Percentiles rank a stretch among this genome's conserved stretches.
Evolutionary conservation across 2,329 filamentous ascomycete species (phyloP).

Genomic region (Hymenoscyphus albidus): DNA sequence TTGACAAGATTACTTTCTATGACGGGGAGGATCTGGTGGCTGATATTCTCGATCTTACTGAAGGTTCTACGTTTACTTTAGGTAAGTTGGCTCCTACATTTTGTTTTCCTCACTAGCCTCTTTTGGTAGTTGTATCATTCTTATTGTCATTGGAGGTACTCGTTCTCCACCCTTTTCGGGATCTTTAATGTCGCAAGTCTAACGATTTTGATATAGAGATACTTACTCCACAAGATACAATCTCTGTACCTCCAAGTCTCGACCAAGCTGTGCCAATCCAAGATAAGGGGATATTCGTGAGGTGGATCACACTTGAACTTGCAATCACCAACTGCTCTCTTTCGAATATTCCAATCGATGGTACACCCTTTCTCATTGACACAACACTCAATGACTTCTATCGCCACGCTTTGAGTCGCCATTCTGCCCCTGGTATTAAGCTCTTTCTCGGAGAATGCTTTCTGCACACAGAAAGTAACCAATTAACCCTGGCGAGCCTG

Average conservation of each 20-base stretch:
- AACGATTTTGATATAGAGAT: too few species aligned
- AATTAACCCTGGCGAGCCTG: slow-evolving; percentile 5
- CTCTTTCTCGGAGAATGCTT: slow-evolving; percentile 12
- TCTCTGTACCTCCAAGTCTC: too few species aligned
- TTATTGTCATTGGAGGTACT: not conserved
- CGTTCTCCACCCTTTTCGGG: not conserved
- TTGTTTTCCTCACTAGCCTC: not conserved
- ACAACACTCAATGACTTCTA: slow-evolving; percentile 11
- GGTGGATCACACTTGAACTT: slow-evolving; percentile 13
- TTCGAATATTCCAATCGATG: slow-evolving; percentile 11
- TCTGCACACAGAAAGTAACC: slow-evolving; percentile 10
- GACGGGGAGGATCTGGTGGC: slow-evolving; percentile 7
- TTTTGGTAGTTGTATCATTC: not conserved
- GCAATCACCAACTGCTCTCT: slow-evolving; percentile 9
- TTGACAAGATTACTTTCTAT: slow-evolving; percentile 3
- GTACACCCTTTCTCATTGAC: not conserved
- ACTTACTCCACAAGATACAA: too few species aligned
- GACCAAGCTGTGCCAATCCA: too few species aligned
- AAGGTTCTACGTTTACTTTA: slow-evolving; percentile 11
- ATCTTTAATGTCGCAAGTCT: too few species aligned
- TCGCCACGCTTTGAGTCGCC: slow-evolving; percentile 3
- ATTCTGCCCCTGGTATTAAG: not conserved
- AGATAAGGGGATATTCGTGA: not conserved
- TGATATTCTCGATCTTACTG: slow-evolving; percentile 14
- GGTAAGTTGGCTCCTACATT: not conserved